phyloP scores from a whole-genome alignment of 2,329 filamentous ascomycete species.

The Ophiocordyceps camponoti-leonardi region DNA sequence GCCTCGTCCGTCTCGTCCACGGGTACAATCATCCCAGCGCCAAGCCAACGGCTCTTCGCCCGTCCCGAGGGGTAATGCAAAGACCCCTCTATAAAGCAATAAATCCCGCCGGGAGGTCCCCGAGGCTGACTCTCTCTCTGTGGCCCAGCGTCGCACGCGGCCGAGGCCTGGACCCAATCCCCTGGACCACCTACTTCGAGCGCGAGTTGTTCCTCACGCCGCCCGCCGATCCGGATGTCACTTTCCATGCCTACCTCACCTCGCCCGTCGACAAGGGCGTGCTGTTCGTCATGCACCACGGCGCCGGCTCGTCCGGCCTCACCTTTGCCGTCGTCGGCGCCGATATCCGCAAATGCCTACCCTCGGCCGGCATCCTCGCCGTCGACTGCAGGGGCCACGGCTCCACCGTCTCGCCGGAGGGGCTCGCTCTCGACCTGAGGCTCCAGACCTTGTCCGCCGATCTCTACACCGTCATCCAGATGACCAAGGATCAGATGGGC shows the following conservation, averaged over 20 bases:
- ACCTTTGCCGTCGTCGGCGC: conserved; percentile 73
- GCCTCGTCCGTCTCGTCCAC: conserved; percentile 80
- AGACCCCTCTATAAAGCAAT: background rate
- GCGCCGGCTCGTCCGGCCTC: conserved; percentile 80
- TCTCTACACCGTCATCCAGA: conserved; percentile 48
- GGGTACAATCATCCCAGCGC: conserved; percentile 74
- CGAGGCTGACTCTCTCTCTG: conserved; percentile 3
- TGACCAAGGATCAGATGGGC: conserved; percentile 48
- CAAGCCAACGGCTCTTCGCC: conserved; percentile 56
- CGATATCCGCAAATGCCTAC: conserved; percentile 61
- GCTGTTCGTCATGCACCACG: conserved; percentile 87
- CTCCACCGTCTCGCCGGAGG: conserved; percentile 35
- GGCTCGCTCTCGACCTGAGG: conserved; percentile 41
- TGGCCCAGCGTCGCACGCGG: conserved; percentile 26
- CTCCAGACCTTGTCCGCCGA: conserved; percentile 59
- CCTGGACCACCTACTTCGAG: conserved; percentile 85
- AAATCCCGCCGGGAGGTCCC: too few relatives aligned
- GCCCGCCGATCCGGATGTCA: conserved; percentile 27
- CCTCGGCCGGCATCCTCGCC: conserved; percentile 68
- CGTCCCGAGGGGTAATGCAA: conserved; percentile 44
- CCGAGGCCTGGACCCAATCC: conserved; percentile 45
- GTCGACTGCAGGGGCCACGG: conserved; percentile 81
- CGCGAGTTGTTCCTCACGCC: conserved; percentile 62
- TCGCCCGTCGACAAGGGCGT: conserved; percentile 61
- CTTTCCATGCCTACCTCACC: conserved; percentile 75